A percentile compares a stretch with the other conserved stretches of the same genome.
Evolutionary conservation across 345 rosid genomes (phyloP).

Genomic region (Citrus sp.): DNA sequence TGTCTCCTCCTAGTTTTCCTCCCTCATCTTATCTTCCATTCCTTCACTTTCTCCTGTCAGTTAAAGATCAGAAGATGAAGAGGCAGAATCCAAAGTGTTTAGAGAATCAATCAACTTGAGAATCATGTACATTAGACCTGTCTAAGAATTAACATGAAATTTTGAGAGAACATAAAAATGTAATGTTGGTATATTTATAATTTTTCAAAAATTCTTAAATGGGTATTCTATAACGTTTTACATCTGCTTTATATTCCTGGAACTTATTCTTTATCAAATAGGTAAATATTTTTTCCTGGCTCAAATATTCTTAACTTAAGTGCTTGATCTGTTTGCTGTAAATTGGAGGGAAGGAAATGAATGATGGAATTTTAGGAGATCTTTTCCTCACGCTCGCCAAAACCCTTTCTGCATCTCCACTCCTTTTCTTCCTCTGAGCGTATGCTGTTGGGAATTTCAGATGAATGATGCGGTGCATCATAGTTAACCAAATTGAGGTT

Average conservation of each 20-base stretch:
- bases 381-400: neutral
- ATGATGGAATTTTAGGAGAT: neutral
- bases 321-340: neutral
- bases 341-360: neutral
- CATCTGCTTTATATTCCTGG: neutral
- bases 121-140: neutral
- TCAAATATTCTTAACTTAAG: neutral
- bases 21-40: conserved; percentile 5
- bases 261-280: neutral
- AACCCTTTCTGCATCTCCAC: too few relatives aligned
- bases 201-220: neutral
- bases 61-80: neutral
- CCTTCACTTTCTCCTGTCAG: neutral
- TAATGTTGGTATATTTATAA: neutral
- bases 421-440: too few relatives aligned
- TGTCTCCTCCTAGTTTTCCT: neutral
- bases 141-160: neutral
- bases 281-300: neutral
- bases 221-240: neutral
- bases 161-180: neutral
- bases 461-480: neutral
- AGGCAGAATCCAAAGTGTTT: neutral
- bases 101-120: neutral
- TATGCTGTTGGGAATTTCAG: neutral
- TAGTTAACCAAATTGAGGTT: neutral